Evolutionary conservation across 164 flowering plant genomes (phyloP), one percentile per base, ranked within the genome.

Genomic region (Dillenia suffruticosa): DNA sequence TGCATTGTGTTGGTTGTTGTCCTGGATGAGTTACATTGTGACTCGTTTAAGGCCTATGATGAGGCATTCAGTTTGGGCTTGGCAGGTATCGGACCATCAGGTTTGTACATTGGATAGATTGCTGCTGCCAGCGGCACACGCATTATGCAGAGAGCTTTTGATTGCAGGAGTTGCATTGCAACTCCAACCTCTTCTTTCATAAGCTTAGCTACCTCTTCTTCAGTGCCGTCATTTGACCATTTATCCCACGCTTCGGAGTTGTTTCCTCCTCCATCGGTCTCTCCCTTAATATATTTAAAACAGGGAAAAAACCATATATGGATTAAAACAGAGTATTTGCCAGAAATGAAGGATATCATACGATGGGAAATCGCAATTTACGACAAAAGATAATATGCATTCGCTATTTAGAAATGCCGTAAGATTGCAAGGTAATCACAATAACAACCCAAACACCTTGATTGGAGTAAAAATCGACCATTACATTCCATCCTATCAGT

Each of bases 161-260:
- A 82, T 70, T 89, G 96, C 49, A 89, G 93, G 70, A 77, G 81
- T 49, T 85, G 93, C 96, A 87, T 87, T 1, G 93, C 96, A 16
- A 91, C 85, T 19, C 96, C 91, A 17, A 87, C 74, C 51, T 89
- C 87, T 78, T 87, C 89, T 73, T 85, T 89, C 93, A 87, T 89
- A 50, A 89, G 84, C 82, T 82, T 89, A 9, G 86, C 90, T 15
- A 89, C 96, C 76, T 89, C 81, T 22, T 73, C 75, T 62, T 89
- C 91, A 17, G 89, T 86, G 50, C 86, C 91, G 43, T 84, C 91
- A 1, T 66, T 80, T 12, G 90, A 84, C 96, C 91, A 89, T 53
- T 84, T 89, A 57, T 85, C 91, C 96, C 96, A 89, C 2, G 80
- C 77, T 49, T 48, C 78, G 56, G 77, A 80, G 57, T 72, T 79